Base-by-base conservation (phyloP, 768 basidiomycete genomes). In the Megacollybia marginata region DNA sequence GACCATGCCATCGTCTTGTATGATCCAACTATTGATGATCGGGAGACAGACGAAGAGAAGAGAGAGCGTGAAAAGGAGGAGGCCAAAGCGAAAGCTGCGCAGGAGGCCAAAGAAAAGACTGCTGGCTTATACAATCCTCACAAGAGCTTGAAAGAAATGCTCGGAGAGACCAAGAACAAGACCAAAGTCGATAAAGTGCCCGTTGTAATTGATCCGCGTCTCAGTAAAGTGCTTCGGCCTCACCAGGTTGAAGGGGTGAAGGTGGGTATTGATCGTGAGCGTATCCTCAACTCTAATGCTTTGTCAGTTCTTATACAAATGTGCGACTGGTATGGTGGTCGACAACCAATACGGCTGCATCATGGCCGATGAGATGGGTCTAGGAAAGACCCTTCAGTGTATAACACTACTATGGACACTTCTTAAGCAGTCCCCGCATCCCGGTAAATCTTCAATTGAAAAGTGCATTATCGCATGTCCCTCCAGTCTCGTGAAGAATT, bases 291-390 rank as follows among this genome's bases (percentile, higher is more conserved):
- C 43, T 48, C 52, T 15, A 44, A n/a, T 54, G 49, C 4, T 44
- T 35, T 42, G 18, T 9, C 16, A 99, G 93, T 98, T 99, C 66
- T 65, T 99, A 64, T 99, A 95, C 68, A 84, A 81, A 65, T 96
- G 94, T 65, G 85, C 93, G 5, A 96, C 93, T 0, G 96, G 94
- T 1, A 88, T 94, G 82, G 66, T 94, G 49, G 88, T 88, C 34
- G 85, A 91, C 42, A 88, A 92, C 58, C 92, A 95, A 53, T 86
- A 83, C 53, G 91, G 90, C 0, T 98, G 95, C 61, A 99, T 99
- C 65, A 97, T 99, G 95, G 95, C 95, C 1, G 95, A 99, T 60
- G 95, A 95, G 67, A 99, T 99, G 95, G 95, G 95, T 59, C 80
- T 98, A 12, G 95, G 92, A 15, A 94, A 96, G 66, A 95, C 94